Base-by-base conservation (phyloP, 2,329 filamentous ascomycete species). In the Leptosphaerulina australis region DNA sequence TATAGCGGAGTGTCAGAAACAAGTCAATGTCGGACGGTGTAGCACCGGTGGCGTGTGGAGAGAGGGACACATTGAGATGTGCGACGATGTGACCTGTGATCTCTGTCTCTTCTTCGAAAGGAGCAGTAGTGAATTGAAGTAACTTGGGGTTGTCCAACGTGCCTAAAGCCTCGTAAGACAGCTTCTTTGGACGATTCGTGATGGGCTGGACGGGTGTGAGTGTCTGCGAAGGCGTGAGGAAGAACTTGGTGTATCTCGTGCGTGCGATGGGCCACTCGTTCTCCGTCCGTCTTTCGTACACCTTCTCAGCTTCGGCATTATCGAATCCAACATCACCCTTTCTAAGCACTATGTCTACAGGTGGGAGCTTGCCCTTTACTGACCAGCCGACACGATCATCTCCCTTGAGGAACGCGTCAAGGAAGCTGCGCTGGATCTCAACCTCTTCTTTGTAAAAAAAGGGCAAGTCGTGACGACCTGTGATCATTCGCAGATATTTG, bases 371-470 rank as follows among this genome's bases (percentile, higher is more conserved):
- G 20, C 86, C 83, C 9, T 77, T 74, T 8, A 73, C 62, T 0
- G 77, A 79, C 84, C 85, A 88, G n/a, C 84, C 84, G 0, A 75
- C 76, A 0, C 76, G 73, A 59, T 90, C 87, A 0, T 88, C 78
- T 1, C 78, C 83, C 58, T 88, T 89, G 26, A 90, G 77, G 63
- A 90, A 90, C 0, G 86, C 86, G 50, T 88, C 84, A 0, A 90
- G 73, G 66, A 90, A 90, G 56, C 81, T 83, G 36, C 76, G 78
- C 62, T 90, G 87, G 0, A 90, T 59, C 53, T 87, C 83, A 0
- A 88, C 86, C 55, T 88, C 84, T 37, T 88, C 83, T 1, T 80
- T 69, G 64, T 88, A 88, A 71, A 88, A 90, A 66, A 90, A 89
- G 0, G 87, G 87, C 1, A 90, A 75, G 59, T 90, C 87, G 55